Percentiles rank a stretch among this genome's conserved stretches.
Conservation (phyloP, 306 rosid genomes). For the Castanopsis chinensis region DNA sequence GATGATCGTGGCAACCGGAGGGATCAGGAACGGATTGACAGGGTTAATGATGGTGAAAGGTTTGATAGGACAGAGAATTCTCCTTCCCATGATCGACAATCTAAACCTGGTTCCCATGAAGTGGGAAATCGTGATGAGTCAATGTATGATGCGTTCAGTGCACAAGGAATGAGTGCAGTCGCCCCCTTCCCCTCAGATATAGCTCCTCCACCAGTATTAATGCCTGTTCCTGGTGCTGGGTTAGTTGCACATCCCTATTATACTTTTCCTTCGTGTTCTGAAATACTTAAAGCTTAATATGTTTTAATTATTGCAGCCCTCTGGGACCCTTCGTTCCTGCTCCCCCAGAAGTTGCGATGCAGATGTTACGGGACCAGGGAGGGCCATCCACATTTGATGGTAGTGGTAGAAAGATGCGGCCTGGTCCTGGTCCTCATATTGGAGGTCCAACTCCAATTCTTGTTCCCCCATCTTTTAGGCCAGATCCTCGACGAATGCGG, state of each 20-base stretch:
- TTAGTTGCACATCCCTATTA: constrained; percentile 30
- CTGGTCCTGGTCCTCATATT: constrained; percentile 79
- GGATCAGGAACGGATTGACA: constrained; percentile 62
- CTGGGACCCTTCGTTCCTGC: constrained; percentile 99
- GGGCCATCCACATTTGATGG: constrained; percentile 87
- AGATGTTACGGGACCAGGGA: constrained; percentile 94
- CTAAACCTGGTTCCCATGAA: constrained; percentile 59
- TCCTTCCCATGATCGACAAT: constrained; percentile 59
- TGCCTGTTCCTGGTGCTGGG: constrained; percentile 99
- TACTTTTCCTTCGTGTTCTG: constrained; percentile 5
- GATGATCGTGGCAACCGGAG: constrained; percentile 86
- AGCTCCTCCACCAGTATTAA: constrained; percentile 83
- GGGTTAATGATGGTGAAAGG: constrained; percentile 65
- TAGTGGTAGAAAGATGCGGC: constrained; percentile 63
- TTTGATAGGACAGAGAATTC: constrained; percentile 60
- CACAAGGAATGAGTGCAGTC: constrained; percentile 58
- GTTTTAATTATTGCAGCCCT: constrained; percentile 58
- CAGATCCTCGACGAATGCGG: constrained; percentile 89
- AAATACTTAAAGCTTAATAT: constrained; percentile 9
- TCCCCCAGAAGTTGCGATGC: constrained; percentile 99
- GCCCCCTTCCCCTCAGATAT: constrained; percentile 81
- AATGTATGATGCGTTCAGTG: constrained; percentile 75
- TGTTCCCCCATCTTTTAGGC: constrained; percentile 75
- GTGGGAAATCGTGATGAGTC: constrained; percentile 81
- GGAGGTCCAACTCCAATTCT: constrained; percentile 84